phyloP scores from a whole-genome alignment of 108 stramenopile species.

The Cylindrotheca fusiformis region DNA sequence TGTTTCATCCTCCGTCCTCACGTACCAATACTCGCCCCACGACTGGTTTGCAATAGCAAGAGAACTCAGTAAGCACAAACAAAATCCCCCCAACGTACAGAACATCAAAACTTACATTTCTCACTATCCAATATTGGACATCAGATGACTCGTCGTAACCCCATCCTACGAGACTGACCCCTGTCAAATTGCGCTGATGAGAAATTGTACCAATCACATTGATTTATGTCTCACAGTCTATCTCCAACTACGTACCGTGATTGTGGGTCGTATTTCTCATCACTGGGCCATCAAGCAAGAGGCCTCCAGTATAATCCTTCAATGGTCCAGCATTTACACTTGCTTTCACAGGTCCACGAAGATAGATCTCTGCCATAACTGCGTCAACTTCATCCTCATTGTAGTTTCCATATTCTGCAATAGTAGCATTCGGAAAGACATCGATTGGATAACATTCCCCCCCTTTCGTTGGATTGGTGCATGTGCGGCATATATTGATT shows the following conservation, averaged over 20 bases:
- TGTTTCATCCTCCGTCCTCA: too few species aligned
- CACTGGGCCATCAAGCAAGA: constrained; percentile 43
- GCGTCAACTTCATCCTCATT: constrained; percentile 43
- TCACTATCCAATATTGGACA: constrained; percentile 83
- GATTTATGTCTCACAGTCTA: constrained; percentile 5
- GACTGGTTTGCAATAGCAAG: too few species aligned
- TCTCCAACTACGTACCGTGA: constrained; percentile 40
- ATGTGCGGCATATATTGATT: constrained; percentile 76
- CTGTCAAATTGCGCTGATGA: constrained; percentile 37
- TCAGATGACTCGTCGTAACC: constrained; percentile 35
- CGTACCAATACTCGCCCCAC: constrained; percentile 41
- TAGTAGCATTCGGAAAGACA: constrained; percentile 76
- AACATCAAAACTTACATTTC: constrained; percentile 64
- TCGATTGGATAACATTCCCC: constrained; percentile 47
- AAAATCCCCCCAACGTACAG: not conserved
- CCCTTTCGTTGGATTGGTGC: constrained; percentile 40
- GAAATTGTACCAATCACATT: not conserved
- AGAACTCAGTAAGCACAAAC: too few species aligned
- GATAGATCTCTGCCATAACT: constrained; percentile 90
- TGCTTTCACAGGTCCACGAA: constrained; percentile 85
- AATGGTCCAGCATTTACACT: constrained; percentile 73
- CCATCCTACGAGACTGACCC: constrained; percentile 89
- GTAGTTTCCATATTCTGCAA: constrained; percentile 89
- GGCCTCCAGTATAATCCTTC: constrained; percentile 60
- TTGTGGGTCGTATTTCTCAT: constrained; percentile 35